phyloP scores from a whole-genome alignment of 768 basidiomycete genomes.

The Serendipita sp. region DNA sequence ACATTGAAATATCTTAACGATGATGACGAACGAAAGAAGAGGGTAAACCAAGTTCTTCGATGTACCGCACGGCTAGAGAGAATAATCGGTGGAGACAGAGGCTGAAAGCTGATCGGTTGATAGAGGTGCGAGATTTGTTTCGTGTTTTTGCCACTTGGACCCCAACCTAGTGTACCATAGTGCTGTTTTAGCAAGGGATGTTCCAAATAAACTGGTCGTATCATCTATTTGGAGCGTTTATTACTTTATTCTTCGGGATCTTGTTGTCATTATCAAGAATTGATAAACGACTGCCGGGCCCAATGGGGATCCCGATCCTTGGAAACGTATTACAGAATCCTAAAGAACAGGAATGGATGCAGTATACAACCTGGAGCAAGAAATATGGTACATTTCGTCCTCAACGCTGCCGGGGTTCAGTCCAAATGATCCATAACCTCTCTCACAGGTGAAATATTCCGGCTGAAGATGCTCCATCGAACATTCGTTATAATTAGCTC shows the following conservation, averaged over 20 bases:
- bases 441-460: no score
- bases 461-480: no score
- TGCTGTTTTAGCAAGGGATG: not conserved
- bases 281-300: conserved; percentile 1
- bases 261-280: not conserved
- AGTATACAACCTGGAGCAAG: conserved; percentile 7
- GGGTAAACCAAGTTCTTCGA: not conserved
- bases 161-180: not conserved
- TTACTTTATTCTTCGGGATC: not conserved
- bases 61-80: not conserved
- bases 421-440: no score
- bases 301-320: conserved; percentile 6
- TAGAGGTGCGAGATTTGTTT: not conserved
- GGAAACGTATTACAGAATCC: conserved; percentile 9
- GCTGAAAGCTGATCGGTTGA: not conserved
- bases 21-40: not conserved
- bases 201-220: not conserved
- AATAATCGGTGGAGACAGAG: not conserved
- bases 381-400: not conserved
- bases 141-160: not conserved
- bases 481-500: no score
- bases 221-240: not conserved
- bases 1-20: conserved; percentile 16
- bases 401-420: no score
- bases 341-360: conserved; percentile 6